Evolutionary conservation across 1,139 yeast species (phyloP).

Genomic region (Yamadazyma friedrichii): DNA sequence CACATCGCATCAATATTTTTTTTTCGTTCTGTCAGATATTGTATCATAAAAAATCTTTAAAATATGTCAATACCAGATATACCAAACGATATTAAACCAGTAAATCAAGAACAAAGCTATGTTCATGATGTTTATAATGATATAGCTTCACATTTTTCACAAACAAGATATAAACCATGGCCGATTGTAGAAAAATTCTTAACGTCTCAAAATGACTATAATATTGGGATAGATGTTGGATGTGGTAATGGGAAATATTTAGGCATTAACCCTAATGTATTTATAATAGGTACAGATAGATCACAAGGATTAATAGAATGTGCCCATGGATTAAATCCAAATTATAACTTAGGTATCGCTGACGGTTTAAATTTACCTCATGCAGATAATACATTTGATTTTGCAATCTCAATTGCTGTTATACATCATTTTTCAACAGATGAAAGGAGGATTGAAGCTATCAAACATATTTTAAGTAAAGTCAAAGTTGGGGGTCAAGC

Average conservation of each 20-base stretch:
- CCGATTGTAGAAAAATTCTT: conserved; percentile 84
- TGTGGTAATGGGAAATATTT: conserved; percentile 97
- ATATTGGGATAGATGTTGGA: conserved; percentile 72
- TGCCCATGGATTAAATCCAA: conserved; percentile 50
- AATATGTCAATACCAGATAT: conserved; percentile 34
- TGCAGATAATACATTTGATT: conserved; percentile 60
- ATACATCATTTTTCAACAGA: conserved; percentile 92
- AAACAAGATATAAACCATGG: conserved; percentile 96
- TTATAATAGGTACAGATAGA: conserved; percentile 78
- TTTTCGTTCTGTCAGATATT: not conserved
- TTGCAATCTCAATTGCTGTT: conserved; percentile 94
- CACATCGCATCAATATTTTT: conserved; percentile 5
- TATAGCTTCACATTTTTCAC: conserved; percentile 89
- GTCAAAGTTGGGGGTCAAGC: conserved; percentile 63
- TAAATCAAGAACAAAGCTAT: conserved; percentile 64
- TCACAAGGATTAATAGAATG: conserved; percentile 75
- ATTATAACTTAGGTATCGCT: conserved; percentile 54
- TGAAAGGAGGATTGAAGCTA: conserved; percentile 74
- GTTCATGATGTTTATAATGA: conserved; percentile 91
- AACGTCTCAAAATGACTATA: conserved; percentile 26
- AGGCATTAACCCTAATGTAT: conserved; percentile 64
- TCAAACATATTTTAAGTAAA: conserved; percentile 61
- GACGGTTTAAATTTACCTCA: conserved; percentile 80
- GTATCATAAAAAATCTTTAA: not conserved
- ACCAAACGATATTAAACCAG: conserved; percentile 42